Base-by-base conservation (phyloP, 805 yeast genomes). In the Candida broadrunensis region DNA sequence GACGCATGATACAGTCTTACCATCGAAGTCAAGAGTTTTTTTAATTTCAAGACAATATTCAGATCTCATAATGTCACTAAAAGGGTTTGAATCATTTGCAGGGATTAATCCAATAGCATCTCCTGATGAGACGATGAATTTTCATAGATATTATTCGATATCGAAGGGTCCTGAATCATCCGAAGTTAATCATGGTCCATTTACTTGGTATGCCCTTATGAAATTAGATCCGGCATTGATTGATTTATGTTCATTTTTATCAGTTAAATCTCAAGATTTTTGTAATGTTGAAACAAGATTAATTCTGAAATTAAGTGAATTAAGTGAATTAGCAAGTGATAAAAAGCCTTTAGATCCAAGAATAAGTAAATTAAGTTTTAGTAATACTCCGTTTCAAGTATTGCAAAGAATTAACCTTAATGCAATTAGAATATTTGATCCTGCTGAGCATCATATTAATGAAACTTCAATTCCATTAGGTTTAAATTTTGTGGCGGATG, bases 111-210 rank as follows among this genome's bases (percentile, higher is more conserved):
- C 65, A 23, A 42, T 52, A 41, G 36, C 43, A 23, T 39, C 54
- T 25, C 33, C 54, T 2, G 54, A 66, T 19, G 78, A 71, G 6
- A 41, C 40, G 1, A 56, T 78, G 11, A 63, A 72, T 37, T 59
- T 77, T 21, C 58, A 56, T 1, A 73, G 73, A 2, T 64, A 63
- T 45, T 44, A 66, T 3, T 72, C 82, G 0, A 62, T 75, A 42
- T 56, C 66, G 37, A 43, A 15, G 16, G 24, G 16, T 65, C 16
- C 63, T 61, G 19, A 67, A 63, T 36, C 41, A 51, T n/a, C 55
- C 75, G 31, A 55, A 72, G 24, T 63, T 42, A 69, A 70, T 47
- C 72, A 67, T 54, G 84, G 83, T 1, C 78, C 83, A 0, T 63
- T 77, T 26, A 57, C 80, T 1, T 72, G 79, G 72, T 48, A 71